phyloP scores from a whole-genome alignment of 1,284 basidiomycete species.

The Volvariella surrecta region DNA sequence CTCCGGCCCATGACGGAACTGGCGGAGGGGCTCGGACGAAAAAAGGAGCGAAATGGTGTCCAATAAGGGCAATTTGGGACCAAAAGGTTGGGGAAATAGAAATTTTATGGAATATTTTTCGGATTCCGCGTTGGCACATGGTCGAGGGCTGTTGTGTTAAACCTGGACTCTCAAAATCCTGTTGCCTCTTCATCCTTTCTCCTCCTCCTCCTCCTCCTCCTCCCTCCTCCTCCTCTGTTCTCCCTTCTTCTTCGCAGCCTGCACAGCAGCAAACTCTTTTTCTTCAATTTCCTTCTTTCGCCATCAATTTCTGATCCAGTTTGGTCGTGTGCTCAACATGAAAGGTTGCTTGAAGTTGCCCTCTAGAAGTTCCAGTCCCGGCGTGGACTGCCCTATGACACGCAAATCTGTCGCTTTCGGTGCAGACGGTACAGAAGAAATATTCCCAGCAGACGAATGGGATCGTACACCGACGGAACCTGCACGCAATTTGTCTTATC shows the following conservation, averaged over 20 bases:
- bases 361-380: constrained; percentile 20
- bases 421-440: constrained; percentile 38
- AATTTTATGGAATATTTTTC: too few relatives aligned
- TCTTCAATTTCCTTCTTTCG: neutral
- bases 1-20: neutral
- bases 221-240: neutral
- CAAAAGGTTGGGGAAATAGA: too few relatives aligned
- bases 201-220: neutral
- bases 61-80: too few relatives aligned
- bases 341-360: constrained; percentile 37
- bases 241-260: neutral
- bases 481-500: constrained; percentile 38
- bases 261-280: too few relatives aligned
- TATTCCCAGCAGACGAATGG: constrained; percentile 62
- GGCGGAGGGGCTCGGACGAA: constrained; percentile 1
- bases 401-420: constrained; percentile 53
- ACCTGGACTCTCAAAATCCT: neutral
- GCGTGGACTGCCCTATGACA: constrained; percentile 12
- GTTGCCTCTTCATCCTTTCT: neutral
- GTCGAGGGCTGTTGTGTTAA: neutral
- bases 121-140: too few relatives aligned
- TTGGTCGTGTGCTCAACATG: constrained; percentile 16
- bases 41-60: neutral
- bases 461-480: constrained; percentile 53
- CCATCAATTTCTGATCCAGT: neutral